Conservation (phyloP, 2,329 filamentous ascomycete species). For the Metarhizium anisopliae region DNA sequence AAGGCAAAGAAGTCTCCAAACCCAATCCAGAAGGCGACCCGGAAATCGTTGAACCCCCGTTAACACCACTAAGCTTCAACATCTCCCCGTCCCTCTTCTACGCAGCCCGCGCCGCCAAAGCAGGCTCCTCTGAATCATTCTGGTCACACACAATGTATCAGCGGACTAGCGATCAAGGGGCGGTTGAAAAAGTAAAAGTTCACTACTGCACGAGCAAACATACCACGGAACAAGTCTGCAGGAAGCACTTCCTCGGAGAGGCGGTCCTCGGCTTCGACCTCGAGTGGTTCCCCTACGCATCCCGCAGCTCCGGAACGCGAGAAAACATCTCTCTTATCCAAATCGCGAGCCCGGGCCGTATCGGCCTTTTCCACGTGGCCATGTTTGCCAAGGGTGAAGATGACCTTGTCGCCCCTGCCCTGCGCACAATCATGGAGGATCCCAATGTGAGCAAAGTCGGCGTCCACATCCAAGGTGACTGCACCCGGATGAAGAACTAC, state of each 20-base stretch:
- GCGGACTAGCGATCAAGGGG: slow-evolving; percentile 31
- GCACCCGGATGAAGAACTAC: slow-evolving; percentile 56
- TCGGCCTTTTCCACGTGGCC: slow-evolving; percentile 76
- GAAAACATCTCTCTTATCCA: slow-evolving; percentile 76
- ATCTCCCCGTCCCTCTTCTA: slow-evolving; percentile 21
- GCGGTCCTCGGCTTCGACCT: slow-evolving; percentile 79
- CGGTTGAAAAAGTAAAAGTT: slow-evolving; percentile 50
- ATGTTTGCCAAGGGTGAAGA: slow-evolving; percentile 39
- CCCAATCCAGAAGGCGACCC: background rate
- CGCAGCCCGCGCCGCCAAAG: slow-evolving; percentile 36
- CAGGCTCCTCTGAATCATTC: slow-evolving; percentile 41
- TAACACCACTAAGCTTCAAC: slow-evolving; percentile 19
- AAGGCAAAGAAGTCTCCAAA: background rate
- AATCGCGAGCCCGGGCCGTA: slow-evolving; percentile 64
- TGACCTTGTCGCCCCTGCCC: slow-evolving; percentile 59
- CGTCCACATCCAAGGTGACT: slow-evolving; percentile 65
- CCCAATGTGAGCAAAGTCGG: slow-evolving; percentile 63
- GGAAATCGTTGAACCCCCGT: slow-evolving; percentile 12
- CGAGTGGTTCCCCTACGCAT: slow-evolving; percentile 62
- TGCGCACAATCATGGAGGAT: slow-evolving; percentile 66
- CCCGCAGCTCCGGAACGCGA: slow-evolving; percentile 40
- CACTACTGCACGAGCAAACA: slow-evolving; percentile 67
- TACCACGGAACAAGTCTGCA: slow-evolving; percentile 56
- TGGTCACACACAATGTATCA: slow-evolving; percentile 66
- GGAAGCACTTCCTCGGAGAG: slow-evolving; percentile 58